A percentile compares a stretch with the other conserved stretches of the same genome.
Evolutionary conservation across 2,329 filamentous ascomycete species (phyloP).

Genomic region (Colletotrichum somersetense): DNA sequence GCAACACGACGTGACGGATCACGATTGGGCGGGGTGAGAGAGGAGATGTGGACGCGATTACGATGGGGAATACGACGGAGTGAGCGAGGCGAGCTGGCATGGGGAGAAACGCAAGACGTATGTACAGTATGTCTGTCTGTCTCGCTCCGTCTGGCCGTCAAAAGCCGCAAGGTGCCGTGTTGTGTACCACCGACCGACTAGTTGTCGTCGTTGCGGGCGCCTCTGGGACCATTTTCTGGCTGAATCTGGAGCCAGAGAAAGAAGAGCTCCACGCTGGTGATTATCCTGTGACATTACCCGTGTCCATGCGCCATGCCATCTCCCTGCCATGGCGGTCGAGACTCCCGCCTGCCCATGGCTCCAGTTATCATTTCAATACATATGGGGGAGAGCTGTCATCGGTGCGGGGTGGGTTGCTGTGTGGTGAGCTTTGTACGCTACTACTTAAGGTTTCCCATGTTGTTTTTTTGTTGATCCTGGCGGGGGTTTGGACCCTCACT

Average conservation of each 20-base stretch:
- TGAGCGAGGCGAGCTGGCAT: background rate
- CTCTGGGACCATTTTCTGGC: slow-evolving; percentile 4
- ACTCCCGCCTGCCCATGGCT: slow-evolving; percentile 8
- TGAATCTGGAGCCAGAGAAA: slow-evolving; percentile 6
- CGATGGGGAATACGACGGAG: slow-evolving; percentile 13
- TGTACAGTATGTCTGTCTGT: background rate
- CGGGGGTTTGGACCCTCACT: background rate
- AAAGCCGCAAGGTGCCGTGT: background rate
- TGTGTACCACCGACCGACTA: background rate
- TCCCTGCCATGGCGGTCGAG: slow-evolving; percentile 25
- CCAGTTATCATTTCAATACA: slow-evolving; percentile 2
- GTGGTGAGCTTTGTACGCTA: slow-evolving; percentile 10
- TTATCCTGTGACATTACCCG: slow-evolving; percentile 23
- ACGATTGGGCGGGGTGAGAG: slow-evolving; percentile 31
- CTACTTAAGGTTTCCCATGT: slow-evolving; percentile 5
- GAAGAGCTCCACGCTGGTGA: slow-evolving; percentile 10
- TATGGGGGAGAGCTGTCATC: slow-evolving; percentile 17
- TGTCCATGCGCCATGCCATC: slow-evolving; percentile 15
- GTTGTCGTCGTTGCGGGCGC: slow-evolving; percentile 33
- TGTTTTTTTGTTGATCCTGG: background rate
- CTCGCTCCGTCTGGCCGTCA: background rate
- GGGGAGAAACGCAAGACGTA: background rate
- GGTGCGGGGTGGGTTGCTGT: slow-evolving; percentile 13
- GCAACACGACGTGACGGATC: slow-evolving; percentile 10
- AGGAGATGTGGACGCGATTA: slow-evolving; percentile 14